Evolutionary conservation across 1,139 yeast species (phyloP).

Genomic region (Kodamaea plutei): DNA sequence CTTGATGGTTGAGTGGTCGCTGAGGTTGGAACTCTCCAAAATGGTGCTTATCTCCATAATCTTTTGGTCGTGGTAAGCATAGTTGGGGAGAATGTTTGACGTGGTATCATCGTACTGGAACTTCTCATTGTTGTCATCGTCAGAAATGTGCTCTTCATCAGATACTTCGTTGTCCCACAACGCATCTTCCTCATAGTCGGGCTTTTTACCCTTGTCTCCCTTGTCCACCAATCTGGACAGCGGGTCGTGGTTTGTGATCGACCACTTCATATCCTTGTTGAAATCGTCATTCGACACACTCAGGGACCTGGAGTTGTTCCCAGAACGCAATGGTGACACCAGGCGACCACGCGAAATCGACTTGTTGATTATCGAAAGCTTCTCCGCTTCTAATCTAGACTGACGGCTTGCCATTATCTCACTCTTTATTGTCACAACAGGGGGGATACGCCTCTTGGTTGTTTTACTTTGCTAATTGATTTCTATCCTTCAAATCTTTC

Average conservation of each 20-base stretch:
- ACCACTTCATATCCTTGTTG: constrained; percentile 43
- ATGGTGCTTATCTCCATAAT: constrained; percentile 40
- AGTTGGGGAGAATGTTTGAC: constrained; percentile 58
- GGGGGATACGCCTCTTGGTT: too few species aligned
- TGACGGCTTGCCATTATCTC: constrained; percentile 35
- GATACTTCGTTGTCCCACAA: constrained; percentile 44
- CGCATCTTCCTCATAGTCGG: constrained; percentile 19
- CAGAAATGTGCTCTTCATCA: constrained; percentile 67
- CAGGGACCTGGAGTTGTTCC: constrained; percentile 30
- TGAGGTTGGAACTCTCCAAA: constrained; percentile 42
- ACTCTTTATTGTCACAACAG: too few species aligned
- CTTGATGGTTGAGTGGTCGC: constrained; percentile 40
- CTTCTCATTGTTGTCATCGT: constrained; percentile 54
- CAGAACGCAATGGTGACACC: constrained; percentile 31
- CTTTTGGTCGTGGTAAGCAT: constrained; percentile 45
- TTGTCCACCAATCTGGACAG: constrained; percentile 43
- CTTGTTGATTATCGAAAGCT: constrained; percentile 38
- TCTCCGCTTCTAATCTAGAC: constrained; percentile 42
- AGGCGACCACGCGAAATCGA: constrained; percentile 41
- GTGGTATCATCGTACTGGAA: constrained; percentile 55
- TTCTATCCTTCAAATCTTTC: too few species aligned
- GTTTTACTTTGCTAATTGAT: too few species aligned
- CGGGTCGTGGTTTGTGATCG: constrained; percentile 53
- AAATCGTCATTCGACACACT: constrained; percentile 38
- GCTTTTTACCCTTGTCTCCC: constrained; percentile 13